These are phyloP conservation scores for Amaranthus cruentus DNA, from an alignment of 148 eudicot genomes.

Conservation along the genomic window DNA sequence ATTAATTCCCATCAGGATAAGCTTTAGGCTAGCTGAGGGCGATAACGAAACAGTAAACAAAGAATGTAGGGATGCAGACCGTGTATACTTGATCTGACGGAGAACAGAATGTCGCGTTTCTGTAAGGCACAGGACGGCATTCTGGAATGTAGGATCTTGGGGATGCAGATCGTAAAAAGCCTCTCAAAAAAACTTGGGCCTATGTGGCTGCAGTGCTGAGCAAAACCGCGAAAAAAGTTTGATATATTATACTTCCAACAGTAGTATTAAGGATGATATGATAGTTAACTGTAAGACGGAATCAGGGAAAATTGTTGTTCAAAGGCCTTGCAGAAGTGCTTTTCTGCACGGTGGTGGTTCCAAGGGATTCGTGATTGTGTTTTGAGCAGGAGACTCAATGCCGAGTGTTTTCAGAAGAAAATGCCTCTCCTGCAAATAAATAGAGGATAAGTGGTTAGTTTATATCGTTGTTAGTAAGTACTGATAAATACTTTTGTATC, in stretches of 20 bases:
- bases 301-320: slow-evolving; percentile 30
- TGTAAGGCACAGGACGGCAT: slow-evolving; percentile 43
- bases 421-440: slow-evolving; percentile 70
- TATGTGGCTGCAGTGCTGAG: slow-evolving; percentile 55
- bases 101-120: slow-evolving; percentile 27
- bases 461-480: neutral
- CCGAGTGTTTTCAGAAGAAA: slow-evolving; percentile 81
- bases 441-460: slow-evolving; percentile 11
- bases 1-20: slow-evolving; percentile 28
- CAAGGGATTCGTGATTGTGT: slow-evolving; percentile 36
- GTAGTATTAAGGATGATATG: slow-evolving; percentile 13
- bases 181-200: slow-evolving; percentile 58
- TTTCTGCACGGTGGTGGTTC: slow-evolving; percentile 85
- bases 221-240: slow-evolving; percentile 25
- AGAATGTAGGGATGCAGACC: slow-evolving; percentile 39
- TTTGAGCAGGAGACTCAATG: slow-evolving; percentile 52
- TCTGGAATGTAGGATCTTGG: slow-evolving; percentile 26
- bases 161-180: slow-evolving; percentile 55
- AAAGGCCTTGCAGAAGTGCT: slow-evolving; percentile 83
- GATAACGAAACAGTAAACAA: slow-evolving; percentile 13
- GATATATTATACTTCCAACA: slow-evolving; percentile 26
- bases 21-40: slow-evolving; percentile 25
- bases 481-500: neutral
- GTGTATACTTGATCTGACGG: slow-evolving; percentile 31
- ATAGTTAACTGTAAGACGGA: slow-evolving; percentile 22